Conservation (phyloP, 495 filamentous ascomycete genomes). For the Penicillium longicatenatum region DNA sequence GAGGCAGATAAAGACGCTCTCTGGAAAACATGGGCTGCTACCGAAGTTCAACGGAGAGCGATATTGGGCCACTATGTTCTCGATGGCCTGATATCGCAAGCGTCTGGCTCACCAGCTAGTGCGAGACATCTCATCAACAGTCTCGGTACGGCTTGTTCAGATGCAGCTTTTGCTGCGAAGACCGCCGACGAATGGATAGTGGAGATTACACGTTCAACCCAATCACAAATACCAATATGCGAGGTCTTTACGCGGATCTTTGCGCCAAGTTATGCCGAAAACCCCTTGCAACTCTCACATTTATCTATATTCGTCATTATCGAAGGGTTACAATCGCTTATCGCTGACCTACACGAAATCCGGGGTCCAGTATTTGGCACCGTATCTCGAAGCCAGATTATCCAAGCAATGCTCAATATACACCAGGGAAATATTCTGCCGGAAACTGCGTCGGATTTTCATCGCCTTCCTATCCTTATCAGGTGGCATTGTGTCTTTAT, state of each 20-base stretch:
- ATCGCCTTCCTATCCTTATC: constrained; percentile 11
- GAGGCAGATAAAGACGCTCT: constrained; percentile 5
- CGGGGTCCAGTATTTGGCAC: constrained; percentile 6
- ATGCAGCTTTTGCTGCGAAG: constrained; percentile 17
- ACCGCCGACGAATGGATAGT: constrained; percentile 22
- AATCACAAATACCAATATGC: background rate
- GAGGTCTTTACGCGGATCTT: constrained; percentile 12
- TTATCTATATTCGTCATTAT: constrained; percentile 20
- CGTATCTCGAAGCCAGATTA: constrained; percentile 7
- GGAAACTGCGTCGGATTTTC: background rate
- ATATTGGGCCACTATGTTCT: constrained; percentile 20
- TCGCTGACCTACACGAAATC: constrained; percentile 17
- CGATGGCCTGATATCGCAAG: constrained; percentile 25
- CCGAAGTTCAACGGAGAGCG: constrained; percentile 17
- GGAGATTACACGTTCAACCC: background rate
- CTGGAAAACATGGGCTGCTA: constrained; percentile 18
- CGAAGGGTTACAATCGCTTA: constrained; percentile 16
- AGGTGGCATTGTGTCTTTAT: constrained; percentile 22
- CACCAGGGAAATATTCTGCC: constrained; percentile 7
- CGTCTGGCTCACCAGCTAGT: constrained; percentile 20
- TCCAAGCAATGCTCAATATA: constrained; percentile 19
- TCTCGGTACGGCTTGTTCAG: constrained; percentile 14
- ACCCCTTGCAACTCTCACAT: constrained; percentile 7
- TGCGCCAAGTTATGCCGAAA: background rate
- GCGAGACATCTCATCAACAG: constrained; percentile 23